Evolutionary conservation across 129 eudicot genomes (phyloP).

Genomic region (Escallonia herrerae): DNA sequence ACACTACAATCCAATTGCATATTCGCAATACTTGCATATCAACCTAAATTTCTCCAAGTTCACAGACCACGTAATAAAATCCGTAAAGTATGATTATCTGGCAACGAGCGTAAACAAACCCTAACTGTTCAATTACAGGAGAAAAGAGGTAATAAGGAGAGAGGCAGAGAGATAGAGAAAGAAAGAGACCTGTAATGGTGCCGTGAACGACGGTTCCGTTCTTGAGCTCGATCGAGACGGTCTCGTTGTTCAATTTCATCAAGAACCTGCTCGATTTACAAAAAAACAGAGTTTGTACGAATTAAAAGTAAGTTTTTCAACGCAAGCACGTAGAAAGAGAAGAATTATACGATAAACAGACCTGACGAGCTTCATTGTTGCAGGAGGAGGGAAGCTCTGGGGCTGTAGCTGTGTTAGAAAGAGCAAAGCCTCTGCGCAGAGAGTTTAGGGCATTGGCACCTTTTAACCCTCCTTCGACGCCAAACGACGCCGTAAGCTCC

Average conservation of each 20-base stretch:
- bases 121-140: neutral
- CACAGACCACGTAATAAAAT: no score
- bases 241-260: conserved; percentile 98
- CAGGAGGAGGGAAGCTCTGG: conserved; percentile 1
- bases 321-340: neutral
- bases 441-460: no score
- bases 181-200: conserved; percentile 65
- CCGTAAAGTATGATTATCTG: no score
- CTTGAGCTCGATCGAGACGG: conserved; percentile 88
- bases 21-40: no score
- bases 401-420: conserved; percentile 8
- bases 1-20: no score
- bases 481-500: no score
- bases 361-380: conserved; percentile 85
- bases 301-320: neutral
- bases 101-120: neutral
- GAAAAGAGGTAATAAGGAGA: neutral
- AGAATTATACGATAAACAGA: neutral
- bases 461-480: no score
- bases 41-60: no score
- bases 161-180: neutral
- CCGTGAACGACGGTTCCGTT: conserved; percentile 89
- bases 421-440: conserved; percentile 3
- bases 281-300: neutral
- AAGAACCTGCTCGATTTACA: conserved; percentile 76